Evolutionary conservation across 192 early-diverging fungal genomes (phyloP).

Genomic region (Entomortierella lignicola): DNA sequence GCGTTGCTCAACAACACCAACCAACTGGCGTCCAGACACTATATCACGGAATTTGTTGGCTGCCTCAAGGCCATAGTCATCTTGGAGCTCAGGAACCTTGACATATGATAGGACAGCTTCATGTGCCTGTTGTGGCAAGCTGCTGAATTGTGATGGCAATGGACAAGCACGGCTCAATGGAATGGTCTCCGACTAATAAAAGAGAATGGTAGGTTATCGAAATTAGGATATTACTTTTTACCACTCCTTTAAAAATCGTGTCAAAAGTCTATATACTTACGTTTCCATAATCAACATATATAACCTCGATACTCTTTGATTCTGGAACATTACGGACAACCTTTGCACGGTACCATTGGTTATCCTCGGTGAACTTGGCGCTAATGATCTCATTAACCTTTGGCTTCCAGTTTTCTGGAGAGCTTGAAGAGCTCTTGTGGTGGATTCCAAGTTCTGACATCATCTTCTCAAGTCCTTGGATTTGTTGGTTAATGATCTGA

Average conservation of each 20-base stretch:
- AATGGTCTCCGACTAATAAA: constrained; percentile 73
- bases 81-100: constrained; percentile 64
- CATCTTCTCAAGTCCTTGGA: constrained; percentile 79
- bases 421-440: constrained; percentile 57
- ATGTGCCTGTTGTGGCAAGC: constrained; percentile 78
- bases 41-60: constrained; percentile 77
- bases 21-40: constrained; percentile 70
- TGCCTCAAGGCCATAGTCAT: constrained; percentile 84
- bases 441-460: constrained; percentile 84
- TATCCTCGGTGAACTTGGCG: constrained; percentile 90
- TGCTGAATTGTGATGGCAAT: constrained; percentile 77
- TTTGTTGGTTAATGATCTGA: constrained; percentile 69
- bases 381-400: constrained; percentile 76
- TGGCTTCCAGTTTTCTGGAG: constrained; percentile 63
- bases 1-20: constrained; percentile 79
- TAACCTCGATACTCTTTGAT: constrained; percentile 73
- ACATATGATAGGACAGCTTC: constrained; percentile 90
- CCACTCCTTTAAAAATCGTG: no score
- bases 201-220: no score
- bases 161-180: constrained; percentile 76
- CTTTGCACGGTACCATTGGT: constrained; percentile 88
- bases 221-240: no score
- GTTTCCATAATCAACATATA: constrained; percentile 97
- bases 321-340: constrained; percentile 73
- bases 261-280: constrained; percentile 40